Conservation (phyloP, 164 flowering plant genomes). For the Vitis amurensis region DNA sequence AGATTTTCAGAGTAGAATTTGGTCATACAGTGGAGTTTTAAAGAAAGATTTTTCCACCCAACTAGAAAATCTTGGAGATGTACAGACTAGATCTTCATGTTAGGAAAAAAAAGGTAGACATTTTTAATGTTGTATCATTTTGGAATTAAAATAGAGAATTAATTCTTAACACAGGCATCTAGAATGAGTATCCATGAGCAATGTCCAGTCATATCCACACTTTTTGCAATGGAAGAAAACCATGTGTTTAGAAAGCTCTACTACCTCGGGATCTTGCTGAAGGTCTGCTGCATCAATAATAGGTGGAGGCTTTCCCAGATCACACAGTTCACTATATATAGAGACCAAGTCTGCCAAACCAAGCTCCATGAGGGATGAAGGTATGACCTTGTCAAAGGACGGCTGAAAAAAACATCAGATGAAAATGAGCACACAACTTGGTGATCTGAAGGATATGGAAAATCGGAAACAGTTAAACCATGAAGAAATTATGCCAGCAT, state of each 20-base stretch:
- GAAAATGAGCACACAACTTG: background rate
- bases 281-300: constrained; percentile 79
- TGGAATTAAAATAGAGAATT: too few species aligned
- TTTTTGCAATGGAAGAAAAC: background rate
- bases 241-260: background rate
- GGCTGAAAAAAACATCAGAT: constrained; percentile 49
- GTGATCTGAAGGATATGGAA: background rate
- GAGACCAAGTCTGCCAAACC: constrained; percentile 68
- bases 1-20: too few species aligned
- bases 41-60: too few species aligned
- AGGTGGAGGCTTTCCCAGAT: constrained; percentile 67
- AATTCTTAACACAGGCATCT: background rate
- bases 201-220: background rate
- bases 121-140: too few species aligned
- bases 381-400: constrained; percentile 79
- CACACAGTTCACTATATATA: constrained; percentile 74
- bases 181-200: background rate
- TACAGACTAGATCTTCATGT: too few species aligned
- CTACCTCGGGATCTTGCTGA: constrained; percentile 84
- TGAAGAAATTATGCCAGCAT: background rate
- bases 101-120: too few species aligned
- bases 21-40: too few species aligned
- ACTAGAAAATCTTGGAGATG: too few species aligned
- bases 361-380: constrained; percentile 73
- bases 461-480: background rate